Evolutionary conservation across 495 filamentous ascomycete species (phyloP).

Genomic region (Pseudotulostoma volvatum): DNA sequence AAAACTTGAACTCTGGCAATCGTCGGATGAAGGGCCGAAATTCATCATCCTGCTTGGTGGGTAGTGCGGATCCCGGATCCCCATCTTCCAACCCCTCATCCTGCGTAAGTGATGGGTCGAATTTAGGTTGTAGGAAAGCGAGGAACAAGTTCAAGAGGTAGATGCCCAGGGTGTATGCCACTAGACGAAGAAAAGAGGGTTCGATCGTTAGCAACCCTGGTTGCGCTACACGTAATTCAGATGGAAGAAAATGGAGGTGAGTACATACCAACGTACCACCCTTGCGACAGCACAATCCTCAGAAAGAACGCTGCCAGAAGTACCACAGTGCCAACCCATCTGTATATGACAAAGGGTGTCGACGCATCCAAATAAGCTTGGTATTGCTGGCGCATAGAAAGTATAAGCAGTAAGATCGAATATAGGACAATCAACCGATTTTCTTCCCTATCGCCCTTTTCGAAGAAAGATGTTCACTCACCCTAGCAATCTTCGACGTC

Average conservation of each 20-base stretch:
- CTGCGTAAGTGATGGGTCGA: slow-evolving; percentile 90
- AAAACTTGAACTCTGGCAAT: slow-evolving; percentile 99
- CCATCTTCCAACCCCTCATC: slow-evolving; percentile 96
- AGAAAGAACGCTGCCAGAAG: slow-evolving; percentile 69
- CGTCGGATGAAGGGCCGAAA: slow-evolving; percentile 93
- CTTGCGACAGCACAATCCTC: slow-evolving; percentile 78
- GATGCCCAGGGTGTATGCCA: slow-evolving; percentile 94
- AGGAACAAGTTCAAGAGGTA: slow-evolving; percentile 99
- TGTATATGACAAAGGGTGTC: slow-evolving; percentile 71
- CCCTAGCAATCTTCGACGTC: slow-evolving; percentile 53
- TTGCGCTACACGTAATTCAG: no score
- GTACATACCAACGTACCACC: slow-evolving; percentile 90
- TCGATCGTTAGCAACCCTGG: not conserved
- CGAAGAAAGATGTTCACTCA: slow-evolving; percentile 24
- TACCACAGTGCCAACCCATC: slow-evolving; percentile 69
- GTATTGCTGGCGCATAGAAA: slow-evolving; percentile 49
- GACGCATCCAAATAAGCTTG: slow-evolving; percentile 88
- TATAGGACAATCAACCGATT: no score
- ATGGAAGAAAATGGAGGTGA: not conserved
- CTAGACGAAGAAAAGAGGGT: slow-evolving; percentile 26
- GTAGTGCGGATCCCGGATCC: slow-evolving; percentile 47
- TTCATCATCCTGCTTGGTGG: slow-evolving; percentile 89
- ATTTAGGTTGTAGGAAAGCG: slow-evolving; percentile 95
- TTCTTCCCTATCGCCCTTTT: no score
- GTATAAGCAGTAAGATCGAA: slow-evolving; percentile 7